These are phyloP conservation scores for Beauveria pseudobassiana DNA, from an alignment of 2,329 filamentous ascomycete genomes.

Conservation along the genomic window DNA sequence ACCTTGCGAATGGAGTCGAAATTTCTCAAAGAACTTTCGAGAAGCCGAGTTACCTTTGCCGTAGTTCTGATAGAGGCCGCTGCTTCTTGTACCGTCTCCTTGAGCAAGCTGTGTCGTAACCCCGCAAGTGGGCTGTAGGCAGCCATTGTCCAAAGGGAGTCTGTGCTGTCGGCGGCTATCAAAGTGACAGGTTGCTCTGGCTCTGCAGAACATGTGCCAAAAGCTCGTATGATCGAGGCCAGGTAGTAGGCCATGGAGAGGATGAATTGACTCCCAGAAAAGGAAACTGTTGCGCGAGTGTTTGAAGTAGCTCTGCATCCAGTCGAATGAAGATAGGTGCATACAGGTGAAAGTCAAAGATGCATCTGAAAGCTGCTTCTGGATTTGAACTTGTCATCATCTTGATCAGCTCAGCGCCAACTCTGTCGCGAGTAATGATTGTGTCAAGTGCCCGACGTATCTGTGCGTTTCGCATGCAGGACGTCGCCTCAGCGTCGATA, in stretches of 20 bases:
- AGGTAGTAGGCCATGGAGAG: slow-evolving; percentile 11
- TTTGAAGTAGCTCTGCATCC: not conserved
- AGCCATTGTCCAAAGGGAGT: slow-evolving; percentile 14
- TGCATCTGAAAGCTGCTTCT: slow-evolving; percentile 9
- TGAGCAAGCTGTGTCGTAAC: slow-evolving; percentile 6
- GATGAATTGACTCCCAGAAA: not conserved
- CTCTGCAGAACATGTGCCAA: not conserved
- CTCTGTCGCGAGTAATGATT: slow-evolving; percentile 15
- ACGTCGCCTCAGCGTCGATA: slow-evolving; percentile 2
- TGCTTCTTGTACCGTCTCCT: slow-evolving; percentile 13
- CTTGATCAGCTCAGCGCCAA: slow-evolving; percentile 13
- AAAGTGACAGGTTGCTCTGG: slow-evolving; percentile 8
- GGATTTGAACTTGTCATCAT: slow-evolving; percentile 12
- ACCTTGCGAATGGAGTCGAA: slow-evolving; percentile 8
- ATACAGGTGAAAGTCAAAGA: slow-evolving; percentile 11
- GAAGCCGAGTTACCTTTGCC: slow-evolving; percentile 8
- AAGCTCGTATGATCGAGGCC: slow-evolving; percentile 9
- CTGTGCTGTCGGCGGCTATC: slow-evolving; percentile 6
- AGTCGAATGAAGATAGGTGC: slow-evolving; percentile 14
- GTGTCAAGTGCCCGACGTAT: slow-evolving; percentile 11
- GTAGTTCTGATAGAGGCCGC: slow-evolving; percentile 10
- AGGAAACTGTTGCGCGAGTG: not conserved
- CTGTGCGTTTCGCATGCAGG: slow-evolving; percentile 7
- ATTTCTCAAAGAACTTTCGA: slow-evolving; percentile 11
- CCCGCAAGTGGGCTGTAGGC: slow-evolving; percentile 13